A percentile compares a stretch with the other conserved stretches of the same genome.
These are phyloP conservation scores for Aureoboletus auriporus DNA, from an alignment of 768 basidiomycete species.

Conservation along the genomic window DNA sequence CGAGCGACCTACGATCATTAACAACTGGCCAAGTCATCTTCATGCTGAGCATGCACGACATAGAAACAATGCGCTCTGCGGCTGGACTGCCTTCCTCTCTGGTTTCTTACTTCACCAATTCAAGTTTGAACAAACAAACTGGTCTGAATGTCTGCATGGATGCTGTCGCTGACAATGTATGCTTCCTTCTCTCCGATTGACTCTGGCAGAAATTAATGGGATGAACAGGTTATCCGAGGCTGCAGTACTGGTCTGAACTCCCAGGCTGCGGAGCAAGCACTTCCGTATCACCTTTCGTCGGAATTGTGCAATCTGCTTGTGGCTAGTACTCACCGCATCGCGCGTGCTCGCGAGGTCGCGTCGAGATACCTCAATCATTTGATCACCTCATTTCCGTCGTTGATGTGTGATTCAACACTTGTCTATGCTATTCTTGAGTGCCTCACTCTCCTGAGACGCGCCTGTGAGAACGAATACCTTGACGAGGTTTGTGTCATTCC, in stretches of 20 bases:
- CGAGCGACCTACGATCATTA: conserved; percentile 67
- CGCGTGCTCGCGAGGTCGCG: conserved; percentile 78
- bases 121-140: conserved; percentile 70
- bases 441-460: conserved; percentile 79
- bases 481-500: conserved; percentile 67
- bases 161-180: conserved; percentile 79
- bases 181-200: conserved; percentile 1
- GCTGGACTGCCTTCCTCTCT: conserved; percentile 78
- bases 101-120: conserved; percentile 84
- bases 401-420: conserved; percentile 87
- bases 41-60: conserved; percentile 78
- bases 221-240: conserved; percentile 66
- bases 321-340: conserved; percentile 75
- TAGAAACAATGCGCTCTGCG: conserved; percentile 83
- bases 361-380: conserved; percentile 79
- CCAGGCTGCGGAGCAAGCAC: conserved; percentile 75
- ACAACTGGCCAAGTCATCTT: conserved; percentile 84
- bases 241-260: conserved; percentile 68
- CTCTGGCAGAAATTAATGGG: background rate
- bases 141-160: conserved; percentile 77
- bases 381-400: conserved; percentile 87
- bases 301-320: conserved; percentile 78
- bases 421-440: conserved; percentile 90
- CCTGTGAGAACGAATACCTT: conserved; percentile 85
- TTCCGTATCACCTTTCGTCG: conserved; percentile 61